These are phyloP conservation scores for Coemansia sp. DNA, from an alignment of 192 early-diverging fungal genomes.

Conservation along the genomic window DNA sequence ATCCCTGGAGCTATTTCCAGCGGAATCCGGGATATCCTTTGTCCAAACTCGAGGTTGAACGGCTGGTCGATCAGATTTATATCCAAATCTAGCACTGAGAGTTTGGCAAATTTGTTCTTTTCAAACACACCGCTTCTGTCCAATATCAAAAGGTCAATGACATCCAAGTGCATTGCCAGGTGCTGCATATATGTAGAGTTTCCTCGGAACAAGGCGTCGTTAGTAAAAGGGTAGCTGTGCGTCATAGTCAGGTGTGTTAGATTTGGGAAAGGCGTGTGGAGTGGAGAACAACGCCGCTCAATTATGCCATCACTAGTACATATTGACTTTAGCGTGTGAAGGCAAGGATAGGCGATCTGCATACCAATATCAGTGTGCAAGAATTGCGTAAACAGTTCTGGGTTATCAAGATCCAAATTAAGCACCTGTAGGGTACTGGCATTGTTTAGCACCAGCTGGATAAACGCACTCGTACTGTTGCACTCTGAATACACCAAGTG, in stretches of 20 bases:
- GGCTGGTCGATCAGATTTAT: constrained; percentile 18
- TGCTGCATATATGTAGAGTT: constrained; percentile 13
- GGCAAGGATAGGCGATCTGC: not conserved
- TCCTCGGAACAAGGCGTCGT: constrained; percentile 19
- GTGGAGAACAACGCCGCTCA: not conserved
- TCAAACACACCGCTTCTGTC: not conserved
- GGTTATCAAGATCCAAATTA: constrained; percentile 9
- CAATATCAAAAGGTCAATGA: not conserved
- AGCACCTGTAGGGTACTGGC: constrained; percentile 10
- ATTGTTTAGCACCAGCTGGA: constrained; percentile 19
- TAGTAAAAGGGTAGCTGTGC: constrained; percentile 23
- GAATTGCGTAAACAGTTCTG: not conserved
- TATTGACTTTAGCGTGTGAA: not conserved
- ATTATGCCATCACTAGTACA: not conserved
- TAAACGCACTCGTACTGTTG: constrained; percentile 3
- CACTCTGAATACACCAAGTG: constrained; percentile 24
- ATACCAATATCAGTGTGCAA: not conserved
- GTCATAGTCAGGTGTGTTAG: not conserved
- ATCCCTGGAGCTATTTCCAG: constrained; percentile 11
- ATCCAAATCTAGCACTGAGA: constrained; percentile 1
- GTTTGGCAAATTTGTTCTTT: not conserved
- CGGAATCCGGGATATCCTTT: constrained; percentile 1
- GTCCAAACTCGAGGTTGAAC: not conserved
- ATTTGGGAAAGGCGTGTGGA: not conserved
- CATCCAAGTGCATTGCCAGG: constrained; percentile 11